These are phyloP conservation scores for Pseudevernia furfuracea DNA, from an alignment of 495 filamentous ascomycete species.

Conservation along the genomic window DNA sequence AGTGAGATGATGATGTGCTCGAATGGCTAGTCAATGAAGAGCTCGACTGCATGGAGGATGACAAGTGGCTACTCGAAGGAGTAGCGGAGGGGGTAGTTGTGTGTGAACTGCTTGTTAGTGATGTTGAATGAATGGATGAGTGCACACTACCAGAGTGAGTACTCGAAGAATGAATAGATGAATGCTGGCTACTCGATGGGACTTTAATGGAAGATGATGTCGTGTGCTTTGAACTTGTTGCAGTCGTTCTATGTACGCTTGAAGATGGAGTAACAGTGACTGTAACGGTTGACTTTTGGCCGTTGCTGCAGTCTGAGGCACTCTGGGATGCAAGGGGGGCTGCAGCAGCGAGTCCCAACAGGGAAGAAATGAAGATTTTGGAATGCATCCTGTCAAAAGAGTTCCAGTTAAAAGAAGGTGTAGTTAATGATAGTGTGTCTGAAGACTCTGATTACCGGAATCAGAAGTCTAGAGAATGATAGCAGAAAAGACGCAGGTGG, in stretches of 20 bases:
- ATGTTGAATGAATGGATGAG: constrained; percentile 4
- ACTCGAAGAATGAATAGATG: constrained; percentile 1
- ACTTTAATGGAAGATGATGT: neutral
- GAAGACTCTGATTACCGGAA: constrained; percentile 3
- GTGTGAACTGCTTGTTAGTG: neutral
- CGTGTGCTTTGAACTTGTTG: neutral
- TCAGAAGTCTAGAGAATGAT: neutral
- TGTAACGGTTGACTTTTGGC: neutral
- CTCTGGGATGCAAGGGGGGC: neutral
- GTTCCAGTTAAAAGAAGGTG: too few species aligned
- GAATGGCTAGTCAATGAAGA: neutral
- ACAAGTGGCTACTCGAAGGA: neutral
- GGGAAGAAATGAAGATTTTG: neutral
- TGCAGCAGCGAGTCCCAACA: neutral
- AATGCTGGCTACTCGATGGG: neutral
- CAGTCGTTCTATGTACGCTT: neutral
- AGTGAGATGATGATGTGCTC: neutral
- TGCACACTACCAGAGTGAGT: neutral
- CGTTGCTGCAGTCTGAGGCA: neutral
- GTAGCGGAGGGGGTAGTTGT: neutral
- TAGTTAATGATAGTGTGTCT: neutral
- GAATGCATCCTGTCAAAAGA: neutral
- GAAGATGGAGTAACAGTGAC: neutral
- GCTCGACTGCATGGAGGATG: neutral
- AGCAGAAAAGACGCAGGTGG: neutral